Evolutionary conservation across 768 basidiomycete genomes (phyloP), one percentile per base, ranked within the genome.

Genomic region (Tricholoma terreum): DNA sequence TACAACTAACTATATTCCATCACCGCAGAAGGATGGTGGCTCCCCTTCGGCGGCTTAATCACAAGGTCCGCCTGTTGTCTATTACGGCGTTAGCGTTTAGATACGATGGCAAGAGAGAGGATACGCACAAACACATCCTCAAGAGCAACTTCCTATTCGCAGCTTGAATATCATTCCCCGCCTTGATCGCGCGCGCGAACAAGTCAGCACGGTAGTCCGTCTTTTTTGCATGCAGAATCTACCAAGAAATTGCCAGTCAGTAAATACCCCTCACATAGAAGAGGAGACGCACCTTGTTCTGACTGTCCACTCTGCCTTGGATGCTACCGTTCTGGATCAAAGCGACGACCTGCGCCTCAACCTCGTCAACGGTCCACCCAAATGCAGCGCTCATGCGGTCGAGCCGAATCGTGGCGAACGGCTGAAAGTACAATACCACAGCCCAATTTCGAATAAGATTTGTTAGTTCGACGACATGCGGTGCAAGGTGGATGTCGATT

Each of bases 301-400:
- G n/a, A n/a, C n/a, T 93, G 72, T 94, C 92, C 70, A 97, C 86
- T 9, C 92, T 79, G 2, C 85, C 94, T 63, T 88, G 82, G 59
- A 98, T 90, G 46, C 83, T 78, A 1, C 91, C 90, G 1, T 77
- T 75, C 67, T 88, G 86, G 55, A 98, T 93, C 34, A 98, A 80
- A 19, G 73, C 70, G 14, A 94, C 89, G 19, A 97, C 85, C 57
- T 89, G 82, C 35, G 74, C 72, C 69, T 92, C 86, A 30, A 92
- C 84, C 58, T 87, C 83, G 3, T 84, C 84, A 6, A 90, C 73
- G 0, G 79, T 77, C 85, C 90, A 88, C 2, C 94, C 94, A 65
- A 98, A 96, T 10, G 94, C 92, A 2, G 73, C 69, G 34, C 89
- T 86, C 92, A 97, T 95, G 33, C 88, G 82, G 42, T 87, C 85